phyloP scores from a whole-genome alignment of 2,329 filamentous ascomycete species.

The Fusarium illudens region DNA sequence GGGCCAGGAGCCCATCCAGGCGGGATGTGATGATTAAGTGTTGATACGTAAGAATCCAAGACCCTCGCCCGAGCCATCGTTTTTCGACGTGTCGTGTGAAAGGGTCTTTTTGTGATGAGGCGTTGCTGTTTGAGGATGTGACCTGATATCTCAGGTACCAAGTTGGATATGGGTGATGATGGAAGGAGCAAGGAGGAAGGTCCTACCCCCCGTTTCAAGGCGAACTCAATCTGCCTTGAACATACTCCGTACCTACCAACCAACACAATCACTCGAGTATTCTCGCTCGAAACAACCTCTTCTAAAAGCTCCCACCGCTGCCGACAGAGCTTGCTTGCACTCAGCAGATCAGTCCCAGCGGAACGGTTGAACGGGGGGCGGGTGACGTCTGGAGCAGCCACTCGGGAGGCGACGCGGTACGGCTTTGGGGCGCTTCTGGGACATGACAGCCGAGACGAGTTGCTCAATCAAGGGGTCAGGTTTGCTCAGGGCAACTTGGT shows the following conservation, averaged over 20 bases:
- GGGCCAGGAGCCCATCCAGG: background rate
- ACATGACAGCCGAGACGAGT: constrained; percentile 17
- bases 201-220: background rate
- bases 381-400: constrained; percentile 21
- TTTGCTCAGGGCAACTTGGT: background rate
- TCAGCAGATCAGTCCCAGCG: constrained; percentile 29
- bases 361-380: constrained; percentile 23
- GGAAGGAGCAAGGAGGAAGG: background rate
- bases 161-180: background rate
- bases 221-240: background rate
- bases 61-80: background rate
- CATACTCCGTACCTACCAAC: background rate
- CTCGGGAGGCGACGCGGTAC: constrained; percentile 24
- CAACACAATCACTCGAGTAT: background rate
- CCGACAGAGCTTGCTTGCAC: background rate
- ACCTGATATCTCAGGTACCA: background rate
- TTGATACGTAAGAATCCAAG: constrained; percentile 8
- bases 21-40: constrained; percentile 10
- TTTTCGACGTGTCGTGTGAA: constrained; percentile 5
- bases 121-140: background rate
- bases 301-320: background rate
- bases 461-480: constrained; percentile 23
- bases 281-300: background rate
- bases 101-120: background rate
- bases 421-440: constrained; percentile 1